Conservation (phyloP, 176 grass and related monocot genomes). For the Oryza meridionalis region DNA sequence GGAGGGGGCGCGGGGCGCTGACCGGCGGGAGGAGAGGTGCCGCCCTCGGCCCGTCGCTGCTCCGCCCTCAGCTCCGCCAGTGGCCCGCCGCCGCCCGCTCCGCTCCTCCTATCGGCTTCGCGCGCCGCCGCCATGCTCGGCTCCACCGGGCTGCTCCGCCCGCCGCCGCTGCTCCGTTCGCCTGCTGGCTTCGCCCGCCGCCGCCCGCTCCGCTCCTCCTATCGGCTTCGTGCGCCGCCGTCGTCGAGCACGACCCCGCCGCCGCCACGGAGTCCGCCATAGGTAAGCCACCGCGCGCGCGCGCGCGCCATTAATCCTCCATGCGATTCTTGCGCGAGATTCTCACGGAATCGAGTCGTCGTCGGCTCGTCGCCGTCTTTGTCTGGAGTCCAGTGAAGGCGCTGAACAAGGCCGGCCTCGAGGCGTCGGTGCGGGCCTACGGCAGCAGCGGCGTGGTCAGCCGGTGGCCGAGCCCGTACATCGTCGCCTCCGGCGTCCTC, state of each 20-base stretch:
- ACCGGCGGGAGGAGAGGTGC: no score
- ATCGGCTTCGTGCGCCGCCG: slow-evolving; percentile 40
- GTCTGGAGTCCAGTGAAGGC: slow-evolving; percentile 39
- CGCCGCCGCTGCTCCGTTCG: no score
- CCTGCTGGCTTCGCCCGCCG: no score
- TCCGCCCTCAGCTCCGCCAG: no score
- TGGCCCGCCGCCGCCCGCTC: no score
- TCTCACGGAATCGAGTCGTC: not conserved
- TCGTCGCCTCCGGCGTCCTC: slow-evolving; percentile 52
- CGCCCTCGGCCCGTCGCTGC: no score
- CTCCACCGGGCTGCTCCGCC: no score
- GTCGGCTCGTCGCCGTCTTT: not conserved
- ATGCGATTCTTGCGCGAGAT: not conserved
- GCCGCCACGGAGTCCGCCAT: slow-evolving; percentile 54
- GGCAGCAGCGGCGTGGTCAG: slow-evolving; percentile 41
- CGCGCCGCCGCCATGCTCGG: no score
- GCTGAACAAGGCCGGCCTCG: slow-evolving; percentile 68
- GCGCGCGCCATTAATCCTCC: not conserved
- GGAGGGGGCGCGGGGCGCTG: no score
- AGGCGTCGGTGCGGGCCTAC: slow-evolving; percentile 58
- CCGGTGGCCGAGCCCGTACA: slow-evolving; percentile 61
- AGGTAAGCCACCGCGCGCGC: slow-evolving; percentile 28
- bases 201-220: no score
- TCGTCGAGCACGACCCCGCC: slow-evolving; percentile 64
- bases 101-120: no score